phyloP scores from a whole-genome alignment of 2,329 filamentous ascomycete genomes.

The Cladosporium sp. region DNA sequence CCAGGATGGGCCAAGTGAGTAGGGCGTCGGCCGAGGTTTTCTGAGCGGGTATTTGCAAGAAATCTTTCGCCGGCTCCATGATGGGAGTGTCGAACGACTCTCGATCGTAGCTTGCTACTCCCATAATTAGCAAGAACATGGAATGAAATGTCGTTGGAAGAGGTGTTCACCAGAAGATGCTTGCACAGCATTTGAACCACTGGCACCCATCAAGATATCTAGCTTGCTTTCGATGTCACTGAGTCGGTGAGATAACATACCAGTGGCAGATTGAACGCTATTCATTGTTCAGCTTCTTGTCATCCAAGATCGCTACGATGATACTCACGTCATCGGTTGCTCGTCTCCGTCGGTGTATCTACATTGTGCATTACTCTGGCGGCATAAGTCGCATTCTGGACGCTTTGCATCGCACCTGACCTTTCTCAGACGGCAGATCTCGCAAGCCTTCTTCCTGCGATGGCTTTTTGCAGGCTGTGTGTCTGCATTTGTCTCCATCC shows the following conservation, averaged over 20 bases:
- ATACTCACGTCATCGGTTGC: constrained; percentile 8
- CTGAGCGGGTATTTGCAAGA: constrained; percentile 25
- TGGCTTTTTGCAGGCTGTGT: not conserved
- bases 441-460: constrained; percentile 23
- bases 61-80: constrained; percentile 16
- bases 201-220: constrained; percentile 5
- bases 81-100: not conserved
- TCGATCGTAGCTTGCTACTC: not conserved
- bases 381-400: constrained; percentile 23
- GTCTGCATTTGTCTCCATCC: not conserved
- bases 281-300: not conserved
- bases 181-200: not conserved
- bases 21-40: constrained; percentile 25
- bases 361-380: constrained; percentile 18
- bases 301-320: not conserved
- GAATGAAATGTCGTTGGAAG: too few species aligned
- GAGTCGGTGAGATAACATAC: constrained; percentile 15
- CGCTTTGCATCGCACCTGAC: constrained; percentile 26
- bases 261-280: constrained; percentile 16
- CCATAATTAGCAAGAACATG: not conserved
- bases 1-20: constrained; percentile 28
- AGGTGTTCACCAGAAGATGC: not conserved
- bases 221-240: constrained; percentile 15
- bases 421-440: constrained; percentile 26
- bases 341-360: constrained; percentile 18